Conservation (phyloP, 169 alveolate species). For the Plasmodium chabaudi region DNA sequence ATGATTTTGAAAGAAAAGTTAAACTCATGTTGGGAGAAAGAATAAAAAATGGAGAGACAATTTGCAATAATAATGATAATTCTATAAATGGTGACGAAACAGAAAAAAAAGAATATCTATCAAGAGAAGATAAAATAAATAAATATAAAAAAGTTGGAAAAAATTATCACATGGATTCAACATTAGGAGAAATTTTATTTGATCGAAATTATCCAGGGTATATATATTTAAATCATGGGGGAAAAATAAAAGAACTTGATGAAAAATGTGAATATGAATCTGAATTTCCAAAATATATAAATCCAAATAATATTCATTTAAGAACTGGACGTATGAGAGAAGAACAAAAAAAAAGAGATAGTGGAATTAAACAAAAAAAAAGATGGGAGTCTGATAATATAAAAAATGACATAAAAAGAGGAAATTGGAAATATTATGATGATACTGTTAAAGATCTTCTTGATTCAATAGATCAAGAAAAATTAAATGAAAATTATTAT, state of each 20-base stretch:
- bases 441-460: slow-evolving; percentile 71
- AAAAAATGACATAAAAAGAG: slow-evolving; percentile 87
- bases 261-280: slow-evolving; percentile 62
- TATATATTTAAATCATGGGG: slow-evolving; percentile 67
- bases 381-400: slow-evolving; percentile 82
- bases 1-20: neutral
- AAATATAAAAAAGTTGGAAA: slow-evolving; percentile 70
- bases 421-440: slow-evolving; percentile 83
- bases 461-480: slow-evolving; percentile 76
- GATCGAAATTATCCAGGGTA: slow-evolving; percentile 76
- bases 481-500: slow-evolving; percentile 71
- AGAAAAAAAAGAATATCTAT: neutral
- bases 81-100: slow-evolving; percentile 11
- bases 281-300: slow-evolving; percentile 80
- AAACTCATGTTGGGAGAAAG: neutral
- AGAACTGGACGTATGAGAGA: slow-evolving; percentile 86
- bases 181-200: slow-evolving; percentile 44
- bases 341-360: slow-evolving; percentile 79
- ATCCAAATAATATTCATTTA: slow-evolving; percentile 82
- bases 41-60: neutral
- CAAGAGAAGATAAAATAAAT: slow-evolving; percentile 44
- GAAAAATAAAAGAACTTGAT: slow-evolving; percentile 53
- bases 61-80: neutral
- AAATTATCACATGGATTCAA: slow-evolving; percentile 46
- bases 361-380: slow-evolving; percentile 81